phyloP scores from a whole-genome alignment of 1,284 basidiomycete genomes.

The Farysia itapuensis region DNA sequence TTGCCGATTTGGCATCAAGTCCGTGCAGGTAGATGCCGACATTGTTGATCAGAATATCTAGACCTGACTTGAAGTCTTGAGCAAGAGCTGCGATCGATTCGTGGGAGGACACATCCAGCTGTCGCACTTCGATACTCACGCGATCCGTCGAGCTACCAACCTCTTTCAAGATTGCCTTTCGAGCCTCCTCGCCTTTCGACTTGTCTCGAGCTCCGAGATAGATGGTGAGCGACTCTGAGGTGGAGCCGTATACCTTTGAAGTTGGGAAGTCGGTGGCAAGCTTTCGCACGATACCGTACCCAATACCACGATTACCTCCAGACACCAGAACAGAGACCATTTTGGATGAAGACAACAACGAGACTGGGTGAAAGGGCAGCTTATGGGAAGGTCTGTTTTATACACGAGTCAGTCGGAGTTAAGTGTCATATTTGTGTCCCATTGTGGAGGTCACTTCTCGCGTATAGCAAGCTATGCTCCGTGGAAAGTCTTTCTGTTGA shows the following conservation, averaged over 20 bases:
- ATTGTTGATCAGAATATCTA: conserved; percentile 53
- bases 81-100: conserved; percentile 28
- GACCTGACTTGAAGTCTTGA: conserved; percentile 18
- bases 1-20: conserved; percentile 45
- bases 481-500: too few relatives aligned
- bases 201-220: conserved; percentile 49
- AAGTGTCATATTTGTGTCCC: too few relatives aligned
- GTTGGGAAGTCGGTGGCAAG: conserved; percentile 42
- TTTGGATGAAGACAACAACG: too few relatives aligned
- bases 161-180: conserved; percentile 34
- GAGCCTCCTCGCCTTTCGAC: conserved; percentile 42
- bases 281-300: conserved; percentile 47
- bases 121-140: conserved; percentile 30
- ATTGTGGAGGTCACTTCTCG: too few relatives aligned
- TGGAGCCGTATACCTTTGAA: conserved; percentile 11
- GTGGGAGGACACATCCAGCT: conserved; percentile 23
- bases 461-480: too few relatives aligned
- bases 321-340: conserved; percentile 40
- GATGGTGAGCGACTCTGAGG: conserved; percentile 44
- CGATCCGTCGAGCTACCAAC: conserved; percentile 22
- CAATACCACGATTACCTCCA: conserved; percentile 33
- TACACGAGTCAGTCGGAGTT: too few relatives aligned
- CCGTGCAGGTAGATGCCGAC: conserved; percentile 52
- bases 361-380: too few relatives aligned
- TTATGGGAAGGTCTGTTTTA: too few relatives aligned